Conservation (phyloP, 1,139 yeast genomes). For the Scheffersomyces parashehatae region DNA sequence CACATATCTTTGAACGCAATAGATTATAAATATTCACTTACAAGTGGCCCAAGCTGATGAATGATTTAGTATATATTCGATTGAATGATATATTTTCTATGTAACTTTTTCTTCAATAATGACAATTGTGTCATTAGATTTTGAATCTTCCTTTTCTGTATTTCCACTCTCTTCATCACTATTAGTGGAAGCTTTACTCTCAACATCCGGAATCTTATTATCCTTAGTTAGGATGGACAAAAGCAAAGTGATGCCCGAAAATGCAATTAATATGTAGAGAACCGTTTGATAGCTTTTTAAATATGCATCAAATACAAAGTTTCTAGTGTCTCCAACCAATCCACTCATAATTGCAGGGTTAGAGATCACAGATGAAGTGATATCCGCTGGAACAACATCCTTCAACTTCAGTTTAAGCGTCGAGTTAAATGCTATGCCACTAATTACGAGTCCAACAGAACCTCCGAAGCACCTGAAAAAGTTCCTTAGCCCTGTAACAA, state of each 20-base stretch:
- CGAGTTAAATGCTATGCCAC: conserved; percentile 7
- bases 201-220: neutral
- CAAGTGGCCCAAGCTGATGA: no score
- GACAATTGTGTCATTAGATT: neutral
- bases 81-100: neutral
- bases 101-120: neutral
- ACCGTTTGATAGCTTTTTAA: neutral
- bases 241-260: neutral
- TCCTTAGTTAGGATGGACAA: neutral
- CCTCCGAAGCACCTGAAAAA: conserved; percentile 57
- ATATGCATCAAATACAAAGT: neutral
- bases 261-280: neutral
- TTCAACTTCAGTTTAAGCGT: neutral
- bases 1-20: no score
- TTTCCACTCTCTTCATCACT: neutral
- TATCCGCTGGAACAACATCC: neutral
- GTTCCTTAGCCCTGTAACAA: conserved; percentile 55
- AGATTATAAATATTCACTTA: no score
- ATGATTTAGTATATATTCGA: no score
- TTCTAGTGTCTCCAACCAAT: neutral
- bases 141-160: neutral
- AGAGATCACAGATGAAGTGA: neutral
- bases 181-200: neutral
- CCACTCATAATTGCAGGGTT: neutral
- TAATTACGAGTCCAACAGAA: conserved; percentile 51